These are phyloP conservation scores for Fraxinus anomala DNA, from an alignment of 257 asterid genomes.

Conservation along the genomic window DNA sequence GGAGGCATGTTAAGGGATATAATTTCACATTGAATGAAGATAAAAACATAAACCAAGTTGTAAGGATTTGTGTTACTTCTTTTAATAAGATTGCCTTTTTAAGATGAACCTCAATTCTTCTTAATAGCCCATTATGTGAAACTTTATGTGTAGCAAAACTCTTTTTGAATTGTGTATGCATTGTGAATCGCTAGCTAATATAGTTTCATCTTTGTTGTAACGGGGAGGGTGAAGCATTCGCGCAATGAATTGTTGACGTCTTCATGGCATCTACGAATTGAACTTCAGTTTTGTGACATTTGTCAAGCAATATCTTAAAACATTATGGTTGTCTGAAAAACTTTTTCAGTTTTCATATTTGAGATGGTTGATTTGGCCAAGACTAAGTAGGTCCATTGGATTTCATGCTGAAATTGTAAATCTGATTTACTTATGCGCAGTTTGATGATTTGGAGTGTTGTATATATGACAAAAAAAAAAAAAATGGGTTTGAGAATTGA, in stretches of 20 bases:
- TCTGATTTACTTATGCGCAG: conserved; percentile 5
- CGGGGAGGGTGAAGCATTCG: neutral
- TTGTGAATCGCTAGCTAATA: neutral
- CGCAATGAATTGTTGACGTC: neutral
- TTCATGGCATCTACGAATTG: conserved; percentile 8
- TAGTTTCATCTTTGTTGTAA: conserved; percentile 14
- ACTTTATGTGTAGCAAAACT: no score
- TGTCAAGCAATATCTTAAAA: conserved; percentile 15
- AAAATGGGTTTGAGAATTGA: conserved; percentile 46
- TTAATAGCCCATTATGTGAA: no score
- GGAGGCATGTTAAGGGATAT: no score
- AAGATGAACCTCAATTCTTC: no score
- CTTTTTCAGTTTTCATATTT: conserved; percentile 5
- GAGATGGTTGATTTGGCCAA: neutral
- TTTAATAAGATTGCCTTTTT: no score
- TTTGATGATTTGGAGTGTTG: conserved; percentile 17
- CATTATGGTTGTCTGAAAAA: conserved; percentile 1
- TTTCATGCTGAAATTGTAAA: conserved; percentile 23
- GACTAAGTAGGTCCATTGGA: conserved; percentile 3
- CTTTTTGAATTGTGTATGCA: conserved; percentile 6
- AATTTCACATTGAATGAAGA: no score
- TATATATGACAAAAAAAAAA: conserved; percentile 24
- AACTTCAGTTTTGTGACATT: conserved; percentile 13
- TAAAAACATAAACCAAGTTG: no score
- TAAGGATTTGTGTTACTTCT: no score